phyloP scores from a whole-genome alignment of 2,329 filamentous ascomycete species.

The Phialophora macrospora region DNA sequence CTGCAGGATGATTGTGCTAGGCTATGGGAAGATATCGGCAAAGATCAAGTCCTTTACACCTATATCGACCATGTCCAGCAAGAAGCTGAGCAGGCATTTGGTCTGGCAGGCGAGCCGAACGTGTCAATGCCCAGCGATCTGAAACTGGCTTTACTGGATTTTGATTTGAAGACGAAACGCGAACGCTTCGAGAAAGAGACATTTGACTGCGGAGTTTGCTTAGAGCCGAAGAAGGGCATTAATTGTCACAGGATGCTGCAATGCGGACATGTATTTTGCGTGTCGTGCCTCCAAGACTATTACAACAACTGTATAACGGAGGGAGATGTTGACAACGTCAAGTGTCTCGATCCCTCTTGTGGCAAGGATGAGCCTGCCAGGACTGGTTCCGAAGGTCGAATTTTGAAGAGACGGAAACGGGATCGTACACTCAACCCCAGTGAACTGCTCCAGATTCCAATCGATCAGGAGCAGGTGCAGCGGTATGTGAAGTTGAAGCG shows the following conservation, averaged over 20 bases:
- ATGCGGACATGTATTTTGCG: slow-evolving; percentile 91
- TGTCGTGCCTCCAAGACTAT: slow-evolving; percentile 83
- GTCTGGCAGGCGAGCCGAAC: slow-evolving; percentile 48
- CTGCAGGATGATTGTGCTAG: slow-evolving; percentile 55
- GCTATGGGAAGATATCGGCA: slow-evolving; percentile 66
- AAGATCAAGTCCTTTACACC: slow-evolving; percentile 61
- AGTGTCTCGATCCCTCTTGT: slow-evolving; percentile 80
- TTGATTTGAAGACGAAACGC: slow-evolving; percentile 74
- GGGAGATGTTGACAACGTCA: slow-evolving; percentile 78
- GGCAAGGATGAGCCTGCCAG: slow-evolving; percentile 57
- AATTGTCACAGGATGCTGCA: slow-evolving; percentile 80
- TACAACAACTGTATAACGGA: slow-evolving; percentile 87
- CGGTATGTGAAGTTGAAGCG: slow-evolving; percentile 90
- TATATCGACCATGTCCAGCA: slow-evolving; percentile 67
- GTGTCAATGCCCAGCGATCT: slow-evolving; percentile 54
- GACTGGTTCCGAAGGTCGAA: slow-evolving; percentile 42
- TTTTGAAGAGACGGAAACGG: slow-evolving; percentile 59
- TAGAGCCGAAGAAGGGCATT: slow-evolving; percentile 88
- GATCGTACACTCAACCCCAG: slow-evolving; percentile 76
- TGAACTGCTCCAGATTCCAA: slow-evolving; percentile 78
- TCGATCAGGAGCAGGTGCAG: slow-evolving; percentile 73
- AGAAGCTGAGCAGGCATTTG: slow-evolving; percentile 61
- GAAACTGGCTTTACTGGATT: slow-evolving; percentile 75
- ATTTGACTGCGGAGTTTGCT: slow-evolving; percentile 84
- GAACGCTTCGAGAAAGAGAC: slow-evolving; percentile 80